Conservation (phyloP, 2,329 filamentous ascomycete species). For the Diatrype stigma region DNA sequence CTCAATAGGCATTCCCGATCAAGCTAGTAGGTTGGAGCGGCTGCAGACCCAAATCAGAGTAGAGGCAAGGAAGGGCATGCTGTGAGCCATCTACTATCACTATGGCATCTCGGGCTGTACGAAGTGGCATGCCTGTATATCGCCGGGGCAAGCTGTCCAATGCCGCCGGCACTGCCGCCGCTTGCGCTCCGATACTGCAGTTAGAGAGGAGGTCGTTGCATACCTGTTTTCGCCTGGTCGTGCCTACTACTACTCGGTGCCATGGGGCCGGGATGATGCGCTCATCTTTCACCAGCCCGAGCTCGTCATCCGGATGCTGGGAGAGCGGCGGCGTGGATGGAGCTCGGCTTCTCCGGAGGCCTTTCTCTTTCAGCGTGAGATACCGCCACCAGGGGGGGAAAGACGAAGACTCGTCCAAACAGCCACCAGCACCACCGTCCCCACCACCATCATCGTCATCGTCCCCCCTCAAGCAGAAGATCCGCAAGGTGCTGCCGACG, state of each 20-base stretch:
- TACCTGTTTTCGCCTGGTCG: too few relatives aligned
- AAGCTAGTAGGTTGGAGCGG: neutral
- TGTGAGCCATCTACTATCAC: slow-evolving; percentile 1
- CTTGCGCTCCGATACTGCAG: too few relatives aligned
- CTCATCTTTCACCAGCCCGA: neutral
- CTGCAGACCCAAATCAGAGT: too few relatives aligned
- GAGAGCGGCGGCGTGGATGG: neutral
- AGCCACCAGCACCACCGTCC: neutral
- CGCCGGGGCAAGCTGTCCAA: slow-evolving; percentile 5
- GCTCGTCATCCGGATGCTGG: neutral
- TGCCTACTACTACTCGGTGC: too few relatives aligned
- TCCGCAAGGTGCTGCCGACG: slow-evolving; percentile 27
- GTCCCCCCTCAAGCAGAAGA: slow-evolving; percentile 4
- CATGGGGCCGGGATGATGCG: neutral
- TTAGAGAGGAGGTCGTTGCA: too few relatives aligned
- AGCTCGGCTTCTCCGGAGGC: neutral
- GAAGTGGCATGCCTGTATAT: slow-evolving; percentile 11
- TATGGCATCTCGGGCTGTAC: slow-evolving; percentile 17
- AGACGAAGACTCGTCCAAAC: neutral
- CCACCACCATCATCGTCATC: neutral
- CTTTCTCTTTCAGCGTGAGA: neutral
- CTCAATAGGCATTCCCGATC: neutral
- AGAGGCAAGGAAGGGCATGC: neutral
- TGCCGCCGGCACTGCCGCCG: too few relatives aligned
- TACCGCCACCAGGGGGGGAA: neutral